Evolutionary conservation across 768 basidiomycete species (phyloP).

Genomic region (Trametopsis cervina): DNA sequence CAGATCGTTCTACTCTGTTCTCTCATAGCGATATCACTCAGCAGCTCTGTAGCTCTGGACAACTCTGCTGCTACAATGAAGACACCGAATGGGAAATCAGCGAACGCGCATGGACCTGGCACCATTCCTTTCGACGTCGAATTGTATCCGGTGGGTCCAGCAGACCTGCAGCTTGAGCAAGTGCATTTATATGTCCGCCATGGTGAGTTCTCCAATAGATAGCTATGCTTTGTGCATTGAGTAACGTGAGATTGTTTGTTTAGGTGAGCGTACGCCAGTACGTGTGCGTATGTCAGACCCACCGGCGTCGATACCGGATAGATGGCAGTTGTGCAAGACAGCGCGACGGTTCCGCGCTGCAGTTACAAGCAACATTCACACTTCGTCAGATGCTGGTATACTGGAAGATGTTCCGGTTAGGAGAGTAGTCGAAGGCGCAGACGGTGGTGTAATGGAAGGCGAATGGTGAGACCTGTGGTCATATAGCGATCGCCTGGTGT

Average conservation of each 20-base stretch:
- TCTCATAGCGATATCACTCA: too few species aligned
- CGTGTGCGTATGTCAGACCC: slow-evolving; percentile 52
- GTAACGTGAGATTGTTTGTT: not conserved
- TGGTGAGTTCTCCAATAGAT: slow-evolving; percentile 48
- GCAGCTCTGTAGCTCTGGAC: too few species aligned
- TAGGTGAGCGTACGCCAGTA: slow-evolving; percentile 78
- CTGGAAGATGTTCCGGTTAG: slow-evolving; percentile 30
- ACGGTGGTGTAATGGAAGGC: slow-evolving; percentile 48
- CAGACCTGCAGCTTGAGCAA: slow-evolving; percentile 52
- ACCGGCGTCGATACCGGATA: slow-evolving; percentile 58
- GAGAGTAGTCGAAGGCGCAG: slow-evolving; percentile 47
- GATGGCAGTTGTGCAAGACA: slow-evolving; percentile 62
- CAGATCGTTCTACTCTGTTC: too few species aligned
- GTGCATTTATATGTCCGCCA: slow-evolving; percentile 73
- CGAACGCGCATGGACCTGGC: slow-evolving; percentile 1
- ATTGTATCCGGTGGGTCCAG: slow-evolving; percentile 51
- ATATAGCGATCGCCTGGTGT: not conserved
- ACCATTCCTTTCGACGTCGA: slow-evolving; percentile 43
- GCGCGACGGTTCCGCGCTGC: slow-evolving; percentile 44
- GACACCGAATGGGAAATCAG: not conserved
- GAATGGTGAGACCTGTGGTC: slow-evolving; percentile 53
- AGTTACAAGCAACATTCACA: slow-evolving; percentile 30
- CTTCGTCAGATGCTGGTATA: slow-evolving; percentile 1
- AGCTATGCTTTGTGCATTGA: not conserved
- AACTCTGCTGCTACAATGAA: not conserved